Percentiles rank a stretch among this genome's conserved stretches.
Evolutionary conservation across 169 alveolate genomes (phyloP).

Genomic region (Plasmodium adleri): DNA sequence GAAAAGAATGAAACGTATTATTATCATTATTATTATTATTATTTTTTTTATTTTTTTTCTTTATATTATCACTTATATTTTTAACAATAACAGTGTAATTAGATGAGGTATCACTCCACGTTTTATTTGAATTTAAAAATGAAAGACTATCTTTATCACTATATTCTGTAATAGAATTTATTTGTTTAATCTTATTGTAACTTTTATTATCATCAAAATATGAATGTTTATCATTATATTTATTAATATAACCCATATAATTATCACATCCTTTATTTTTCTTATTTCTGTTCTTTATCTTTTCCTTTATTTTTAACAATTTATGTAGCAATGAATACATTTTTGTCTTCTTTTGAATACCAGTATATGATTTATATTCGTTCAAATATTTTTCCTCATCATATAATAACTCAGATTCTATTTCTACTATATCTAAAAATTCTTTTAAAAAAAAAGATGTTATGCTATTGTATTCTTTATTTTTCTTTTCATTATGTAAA

Average conservation of each 20-base stretch:
- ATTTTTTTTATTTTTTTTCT: not conserved
- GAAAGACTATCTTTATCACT: too few species aligned
- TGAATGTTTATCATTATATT: not conserved
- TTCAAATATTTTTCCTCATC: conserved; percentile 15
- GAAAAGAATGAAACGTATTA: not conserved
- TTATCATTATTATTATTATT: not conserved
- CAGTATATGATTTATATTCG: conserved; percentile 1
- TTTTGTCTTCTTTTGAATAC: not conserved
- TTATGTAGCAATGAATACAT: not conserved
- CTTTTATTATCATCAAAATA: too few species aligned
- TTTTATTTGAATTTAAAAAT: too few species aligned
- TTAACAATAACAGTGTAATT: too few species aligned
- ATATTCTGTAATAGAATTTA: too few species aligned
- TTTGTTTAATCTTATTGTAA: too few species aligned
- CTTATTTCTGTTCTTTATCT: not conserved
- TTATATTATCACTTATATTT: not conserved
- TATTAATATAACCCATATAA: too few species aligned
- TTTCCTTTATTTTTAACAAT: not conserved
- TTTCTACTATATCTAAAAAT: conserved; percentile 23
- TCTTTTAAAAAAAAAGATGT: conserved; percentile 24
- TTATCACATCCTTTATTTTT: too few species aligned
- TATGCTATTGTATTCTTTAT: conserved; percentile 7
- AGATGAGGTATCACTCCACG: too few species aligned
- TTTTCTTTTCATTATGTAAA: conserved; percentile 12
- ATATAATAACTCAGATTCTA: conserved; percentile 15